These are phyloP conservation scores for Crithidia sp. DNA, from an alignment of 208 protist species.

Conservation along the genomic window DNA sequence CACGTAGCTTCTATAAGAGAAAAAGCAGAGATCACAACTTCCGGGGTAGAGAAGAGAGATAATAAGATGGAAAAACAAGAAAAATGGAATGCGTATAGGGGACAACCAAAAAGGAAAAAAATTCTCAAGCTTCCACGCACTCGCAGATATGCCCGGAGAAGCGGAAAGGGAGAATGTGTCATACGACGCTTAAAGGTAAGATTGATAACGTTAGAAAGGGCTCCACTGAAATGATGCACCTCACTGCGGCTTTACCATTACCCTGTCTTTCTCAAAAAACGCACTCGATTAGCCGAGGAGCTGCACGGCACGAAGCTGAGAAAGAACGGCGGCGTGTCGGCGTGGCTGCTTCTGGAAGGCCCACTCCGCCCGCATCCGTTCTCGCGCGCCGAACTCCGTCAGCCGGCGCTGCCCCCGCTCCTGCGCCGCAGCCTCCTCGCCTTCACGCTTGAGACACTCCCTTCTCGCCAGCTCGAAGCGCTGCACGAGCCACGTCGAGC, in stretches of 20 bases:
- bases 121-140: too few relatives aligned
- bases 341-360: conserved; percentile 69
- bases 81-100: neutral
- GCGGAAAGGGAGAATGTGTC: too few relatives aligned
- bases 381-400: conserved; percentile 52
- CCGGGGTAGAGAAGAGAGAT: neutral
- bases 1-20: neutral
- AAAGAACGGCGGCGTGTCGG: conserved; percentile 44
- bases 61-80: neutral
- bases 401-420: conserved; percentile 40
- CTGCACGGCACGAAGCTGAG: conserved; percentile 47
- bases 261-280: too few relatives aligned
- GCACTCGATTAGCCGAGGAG: neutral
- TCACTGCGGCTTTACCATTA: too few relatives aligned
- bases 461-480: conserved; percentile 64
- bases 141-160: too few relatives aligned
- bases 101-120: neutral
- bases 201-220: too few relatives aligned
- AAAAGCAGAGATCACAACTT: neutral
- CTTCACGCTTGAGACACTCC: conserved; percentile 37
- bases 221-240: too few relatives aligned
- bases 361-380: conserved; percentile 31
- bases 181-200: too few relatives aligned
- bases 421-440: conserved; percentile 6
- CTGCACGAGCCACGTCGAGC: conserved; percentile 50